A percentile compares a stretch with the other conserved stretches of the same genome.
Evolutionary conservation across 2,329 filamentous ascomycete genomes (phyloP).

Genomic region (Penicillium psychrosexuale): DNA sequence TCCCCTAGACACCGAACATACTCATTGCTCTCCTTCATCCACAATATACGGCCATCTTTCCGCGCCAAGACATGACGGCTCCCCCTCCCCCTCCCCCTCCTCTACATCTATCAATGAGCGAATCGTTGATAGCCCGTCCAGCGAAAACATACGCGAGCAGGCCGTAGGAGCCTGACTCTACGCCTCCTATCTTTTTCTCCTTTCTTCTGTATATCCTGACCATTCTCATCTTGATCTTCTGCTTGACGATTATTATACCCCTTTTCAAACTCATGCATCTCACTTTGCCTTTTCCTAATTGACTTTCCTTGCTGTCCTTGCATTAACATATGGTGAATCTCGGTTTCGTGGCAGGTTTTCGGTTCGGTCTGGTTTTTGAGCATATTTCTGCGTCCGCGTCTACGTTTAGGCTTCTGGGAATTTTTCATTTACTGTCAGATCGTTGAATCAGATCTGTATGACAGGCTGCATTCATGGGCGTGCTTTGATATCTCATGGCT

Average conservation of each 20-base stretch:
- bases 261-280: conserved; percentile 13
- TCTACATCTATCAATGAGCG: conserved; percentile 20
- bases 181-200: background rate
- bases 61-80: conserved; percentile 9
- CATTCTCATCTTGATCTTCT: conserved; percentile 15
- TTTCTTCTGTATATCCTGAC: conserved; percentile 19
- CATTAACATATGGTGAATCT: conserved; percentile 13
- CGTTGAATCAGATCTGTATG: background rate
- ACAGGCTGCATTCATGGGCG: background rate
- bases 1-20: background rate
- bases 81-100: conserved; percentile 15
- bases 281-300: conserved; percentile 8
- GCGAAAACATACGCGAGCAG: conserved; percentile 23
- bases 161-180: conserved; percentile 18
- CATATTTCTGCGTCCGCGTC: background rate
- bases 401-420: background rate
- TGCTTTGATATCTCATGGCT: background rate
- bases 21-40: conserved; percentile 8
- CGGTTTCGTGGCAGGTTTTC: conserved; percentile 1
- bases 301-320: conserved; percentile 7
- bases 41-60: conserved; percentile 11
- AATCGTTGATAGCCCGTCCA: conserved; percentile 17
- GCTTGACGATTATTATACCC: conserved; percentile 16
- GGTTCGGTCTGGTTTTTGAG: conserved; percentile 1
- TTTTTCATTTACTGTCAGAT: background rate